A percentile compares a stretch with the other conserved stretches of the same genome.
phyloP scores from a whole-genome alignment of 1,139 yeast genomes.

The Kodamaea sp. region DNA sequence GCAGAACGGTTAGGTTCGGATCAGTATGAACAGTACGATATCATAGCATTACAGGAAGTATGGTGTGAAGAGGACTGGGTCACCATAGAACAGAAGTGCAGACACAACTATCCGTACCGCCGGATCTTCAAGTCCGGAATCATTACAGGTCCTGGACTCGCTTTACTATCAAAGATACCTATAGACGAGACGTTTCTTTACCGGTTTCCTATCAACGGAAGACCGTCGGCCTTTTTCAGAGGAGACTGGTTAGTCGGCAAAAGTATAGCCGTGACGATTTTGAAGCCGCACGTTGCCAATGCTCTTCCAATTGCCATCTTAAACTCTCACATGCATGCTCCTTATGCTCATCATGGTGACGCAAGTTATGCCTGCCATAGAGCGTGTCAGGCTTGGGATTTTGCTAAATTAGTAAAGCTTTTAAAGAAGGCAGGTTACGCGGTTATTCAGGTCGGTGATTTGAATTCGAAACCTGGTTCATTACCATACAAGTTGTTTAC shows the following conservation, averaged over 20 bases:
- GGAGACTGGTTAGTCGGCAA: slow-evolving; percentile 99
- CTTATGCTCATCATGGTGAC: slow-evolving; percentile 80
- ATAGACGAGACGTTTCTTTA: slow-evolving; percentile 76
- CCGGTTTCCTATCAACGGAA: slow-evolving; percentile 88
- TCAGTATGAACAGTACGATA: slow-evolving; percentile 59
- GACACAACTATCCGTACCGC: slow-evolving; percentile 56
- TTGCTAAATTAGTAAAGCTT: slow-evolving; percentile 64
- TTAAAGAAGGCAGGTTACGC: slow-evolving; percentile 77
- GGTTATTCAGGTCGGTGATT: slow-evolving; percentile 88
- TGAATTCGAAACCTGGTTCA: slow-evolving; percentile 85
- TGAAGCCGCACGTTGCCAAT: slow-evolving; percentile 50
- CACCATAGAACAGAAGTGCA: slow-evolving; percentile 51
- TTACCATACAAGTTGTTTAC: slow-evolving; percentile 78
- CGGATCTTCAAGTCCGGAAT: slow-evolving; percentile 82
- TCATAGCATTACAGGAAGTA: slow-evolving; percentile 87
- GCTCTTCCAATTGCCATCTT: slow-evolving; percentile 69
- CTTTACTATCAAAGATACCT: slow-evolving; percentile 80
- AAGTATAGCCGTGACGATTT: slow-evolving; percentile 73
- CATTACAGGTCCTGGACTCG: slow-evolving; percentile 90
- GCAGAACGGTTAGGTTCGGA: slow-evolving; percentile 61
- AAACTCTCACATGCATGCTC: slow-evolving; percentile 97
- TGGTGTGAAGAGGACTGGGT: slow-evolving; percentile 91
- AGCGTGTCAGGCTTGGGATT: slow-evolving; percentile 96
- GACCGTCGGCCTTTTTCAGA: slow-evolving; percentile 88
- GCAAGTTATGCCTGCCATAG: slow-evolving; percentile 90